Evolutionary conservation across 2,329 filamentous ascomycete genomes (phyloP).

Genomic region (Rutstroemia sp.): DNA sequence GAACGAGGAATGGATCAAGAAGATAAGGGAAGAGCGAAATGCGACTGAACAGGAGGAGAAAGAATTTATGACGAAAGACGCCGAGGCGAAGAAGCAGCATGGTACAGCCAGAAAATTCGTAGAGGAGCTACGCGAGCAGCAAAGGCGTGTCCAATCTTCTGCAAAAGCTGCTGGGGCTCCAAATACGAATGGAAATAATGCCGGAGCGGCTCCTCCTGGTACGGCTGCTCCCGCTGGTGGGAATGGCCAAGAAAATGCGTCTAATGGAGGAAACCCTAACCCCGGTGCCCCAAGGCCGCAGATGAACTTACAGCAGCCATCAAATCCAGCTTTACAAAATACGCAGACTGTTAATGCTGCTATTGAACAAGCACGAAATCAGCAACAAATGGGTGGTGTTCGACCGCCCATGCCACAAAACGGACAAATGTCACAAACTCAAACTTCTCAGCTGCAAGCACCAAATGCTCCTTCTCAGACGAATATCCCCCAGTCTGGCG

Average conservation of each 20-base stretch:
- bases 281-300: constrained; percentile 23
- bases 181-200: neutral
- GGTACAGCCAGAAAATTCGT: constrained; percentile 42
- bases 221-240: too few species aligned
- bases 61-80: constrained; percentile 37
- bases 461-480: constrained; percentile 17
- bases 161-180: constrained; percentile 10
- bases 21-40: constrained; percentile 37
- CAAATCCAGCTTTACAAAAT: constrained; percentile 25
- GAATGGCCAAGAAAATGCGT: too few species aligned
- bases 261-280: constrained; percentile 5
- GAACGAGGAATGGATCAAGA: constrained; percentile 38
- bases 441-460: constrained; percentile 13
- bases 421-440: constrained; percentile 10
- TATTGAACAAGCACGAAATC: constrained; percentile 29
- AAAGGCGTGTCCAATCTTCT: constrained; percentile 20
- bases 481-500: constrained; percentile 14
- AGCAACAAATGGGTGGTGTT: constrained; percentile 27
- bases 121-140: constrained; percentile 37
- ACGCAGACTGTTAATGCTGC: constrained; percentile 30
- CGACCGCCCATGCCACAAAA: constrained; percentile 23
- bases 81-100: constrained; percentile 38
- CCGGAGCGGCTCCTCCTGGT: neutral
- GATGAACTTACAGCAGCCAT: constrained; percentile 23
- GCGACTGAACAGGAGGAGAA: constrained; percentile 41